phyloP scores from a whole-genome alignment of 1,284 basidiomycete species.

The Marasmius sp. region DNA sequence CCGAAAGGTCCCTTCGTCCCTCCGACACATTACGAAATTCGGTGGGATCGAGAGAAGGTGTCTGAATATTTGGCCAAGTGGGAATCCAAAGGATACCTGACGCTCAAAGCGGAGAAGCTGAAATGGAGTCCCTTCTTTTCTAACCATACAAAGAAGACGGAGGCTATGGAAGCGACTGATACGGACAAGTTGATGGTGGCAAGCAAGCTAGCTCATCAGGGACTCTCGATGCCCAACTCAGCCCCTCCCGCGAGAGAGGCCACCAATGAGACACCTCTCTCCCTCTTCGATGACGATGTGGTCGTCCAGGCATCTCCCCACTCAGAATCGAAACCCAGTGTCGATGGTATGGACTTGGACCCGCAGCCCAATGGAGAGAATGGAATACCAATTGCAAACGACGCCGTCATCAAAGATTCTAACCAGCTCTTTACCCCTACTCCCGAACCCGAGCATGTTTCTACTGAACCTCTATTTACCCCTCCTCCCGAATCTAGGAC shows the following conservation, averaged over 20 bases:
- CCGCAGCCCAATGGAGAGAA: not conserved
- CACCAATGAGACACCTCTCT: constrained; percentile 5
- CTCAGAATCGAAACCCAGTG: not conserved
- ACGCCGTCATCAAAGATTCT: not conserved
- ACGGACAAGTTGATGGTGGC: constrained; percentile 15
- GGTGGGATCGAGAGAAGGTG: constrained; percentile 74
- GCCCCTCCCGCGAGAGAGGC: not conserved
- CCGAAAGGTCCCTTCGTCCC: constrained; percentile 50
- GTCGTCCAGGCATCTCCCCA: constrained; percentile 4
- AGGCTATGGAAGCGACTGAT: constrained; percentile 29
- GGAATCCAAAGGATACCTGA: constrained; percentile 81
- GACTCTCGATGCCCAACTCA: constrained; percentile 1
- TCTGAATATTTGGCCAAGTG: constrained; percentile 67
- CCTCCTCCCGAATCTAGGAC: not conserved
- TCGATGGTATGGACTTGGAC: not conserved
- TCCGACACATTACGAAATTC: constrained; percentile 78
- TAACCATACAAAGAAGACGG: constrained; percentile 37
- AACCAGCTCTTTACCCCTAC: not conserved
- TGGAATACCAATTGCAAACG: not conserved
- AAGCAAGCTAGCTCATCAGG: constrained; percentile 16
- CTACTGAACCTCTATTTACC: not conserved
- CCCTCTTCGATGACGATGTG: constrained; percentile 15
- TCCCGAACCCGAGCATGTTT: not conserved
- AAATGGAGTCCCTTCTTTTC: constrained; percentile 96
- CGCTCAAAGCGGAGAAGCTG: constrained; percentile 81